Base-by-base conservation (phyloP, 129 eudicot species). In the Rutidosis leptorrhynchoides region DNA sequence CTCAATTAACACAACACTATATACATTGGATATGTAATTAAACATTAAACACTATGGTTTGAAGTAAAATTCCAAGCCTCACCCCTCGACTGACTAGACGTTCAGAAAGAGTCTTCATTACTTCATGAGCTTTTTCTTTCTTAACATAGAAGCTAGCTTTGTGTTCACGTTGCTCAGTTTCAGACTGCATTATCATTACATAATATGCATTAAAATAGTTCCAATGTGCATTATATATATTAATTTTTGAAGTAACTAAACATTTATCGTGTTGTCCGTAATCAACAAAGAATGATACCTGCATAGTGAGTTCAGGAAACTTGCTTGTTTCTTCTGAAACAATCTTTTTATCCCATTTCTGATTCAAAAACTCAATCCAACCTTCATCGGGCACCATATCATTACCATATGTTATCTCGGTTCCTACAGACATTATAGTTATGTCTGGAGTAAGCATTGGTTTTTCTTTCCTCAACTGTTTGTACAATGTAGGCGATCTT, bases 371-470 rank as follows among this genome's bases (percentile, higher is more conserved):
- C 33, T 83, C 87, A 49, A 85, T 80, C 98, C 98, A 93, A 16
- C 98, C 98, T 49, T 88, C 84, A 82, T 93, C 98, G 0, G 91
- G 98, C 35, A 80, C 89, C 96, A 93, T 88, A 5, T 82, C 72
- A 73, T 93, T 93, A 32, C 98, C 98, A 56, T 93, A 93, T 19
- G 96, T 85, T 42, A 93, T 93, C 80, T 93, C 98, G 3, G 98
- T 93, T 72, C 98, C 98, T 21, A 93, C 98, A n/a, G 98, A 93
- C 98, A 84, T 83, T 64, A 93, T 88, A 6, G 96, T 85, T 65
- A 93, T 82, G 71, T 93, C 98, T 16, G 98, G 98, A 54, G 98
- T 93, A 67, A 88, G 29, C 98, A 93, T 81, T n/a, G 96, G 98
- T 73, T 88, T 93, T 79, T 93, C 98, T 72, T 80, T 92, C 81